Conservation (phyloP, 106 monocot species). For the Dioscorea alata region DNA sequence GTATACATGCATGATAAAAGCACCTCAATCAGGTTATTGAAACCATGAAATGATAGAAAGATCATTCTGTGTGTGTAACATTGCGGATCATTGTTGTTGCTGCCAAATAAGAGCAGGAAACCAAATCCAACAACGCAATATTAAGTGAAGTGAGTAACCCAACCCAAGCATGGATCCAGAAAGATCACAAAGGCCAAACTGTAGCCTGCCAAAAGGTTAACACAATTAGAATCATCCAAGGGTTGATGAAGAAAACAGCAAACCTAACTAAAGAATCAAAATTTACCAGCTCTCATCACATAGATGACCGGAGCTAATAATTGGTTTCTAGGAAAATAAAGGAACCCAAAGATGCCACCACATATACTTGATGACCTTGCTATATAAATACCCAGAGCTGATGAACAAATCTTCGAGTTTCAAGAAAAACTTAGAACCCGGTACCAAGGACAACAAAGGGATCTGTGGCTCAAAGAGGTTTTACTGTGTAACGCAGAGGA, state of each 20-base stretch:
- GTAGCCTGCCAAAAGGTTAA: constrained; percentile 22
- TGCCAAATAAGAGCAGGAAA: not conserved
- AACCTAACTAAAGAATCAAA: constrained; percentile 8
- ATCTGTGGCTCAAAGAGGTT: not conserved
- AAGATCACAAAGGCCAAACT: constrained; percentile 4
- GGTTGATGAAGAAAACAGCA: constrained; percentile 5
- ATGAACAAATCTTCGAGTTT: not conserved
- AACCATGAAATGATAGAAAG: not conserved
- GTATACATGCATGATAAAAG: not conserved
- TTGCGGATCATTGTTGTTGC: too few relatives aligned
- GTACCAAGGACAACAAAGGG: not conserved
- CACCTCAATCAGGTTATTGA: not conserved
- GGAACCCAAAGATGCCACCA: not conserved
- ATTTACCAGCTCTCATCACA: constrained; percentile 3
- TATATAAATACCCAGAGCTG: too few relatives aligned
- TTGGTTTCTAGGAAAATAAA: not conserved
- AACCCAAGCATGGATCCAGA: constrained; percentile 4
- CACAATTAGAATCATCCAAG: constrained; percentile 6
- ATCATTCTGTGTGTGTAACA: too few relatives aligned
- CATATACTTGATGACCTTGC: not conserved
- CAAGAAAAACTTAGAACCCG: not conserved
- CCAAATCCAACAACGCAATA: not conserved
- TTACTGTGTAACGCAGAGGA: not conserved
- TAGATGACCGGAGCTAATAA: not conserved
- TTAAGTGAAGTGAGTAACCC: not conserved